These are phyloP conservation scores for Escallonia herrerae DNA, from an alignment of 129 eudicot species.

Conservation along the genomic window DNA sequence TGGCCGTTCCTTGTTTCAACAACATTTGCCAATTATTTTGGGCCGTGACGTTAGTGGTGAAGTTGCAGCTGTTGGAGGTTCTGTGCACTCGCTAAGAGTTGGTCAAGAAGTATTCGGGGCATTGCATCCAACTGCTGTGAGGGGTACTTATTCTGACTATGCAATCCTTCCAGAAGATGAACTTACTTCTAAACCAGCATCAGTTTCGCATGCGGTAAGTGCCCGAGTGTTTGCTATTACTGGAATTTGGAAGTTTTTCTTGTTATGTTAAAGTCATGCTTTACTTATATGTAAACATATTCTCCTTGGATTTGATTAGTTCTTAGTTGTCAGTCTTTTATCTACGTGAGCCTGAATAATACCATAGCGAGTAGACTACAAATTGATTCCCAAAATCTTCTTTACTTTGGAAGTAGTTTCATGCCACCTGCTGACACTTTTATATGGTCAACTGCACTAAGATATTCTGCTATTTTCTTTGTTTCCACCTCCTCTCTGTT, in stretches of 20 bases:
- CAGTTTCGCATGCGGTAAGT: constrained; percentile 78
- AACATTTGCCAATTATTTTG: constrained; percentile 75
- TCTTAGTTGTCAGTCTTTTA: background rate
- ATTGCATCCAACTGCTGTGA: constrained; percentile 91
- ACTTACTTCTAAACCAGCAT: constrained; percentile 56
- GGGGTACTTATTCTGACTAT: constrained; percentile 95
- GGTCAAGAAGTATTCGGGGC: constrained; percentile 96
- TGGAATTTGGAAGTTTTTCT: background rate
- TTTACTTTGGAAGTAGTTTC: constrained; percentile 1
- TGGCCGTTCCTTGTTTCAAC: constrained; percentile 77
- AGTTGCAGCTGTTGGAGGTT: constrained; percentile 72
- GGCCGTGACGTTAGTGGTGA: constrained; percentile 99
- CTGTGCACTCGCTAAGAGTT: constrained; percentile 61
- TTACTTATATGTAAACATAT: background rate
- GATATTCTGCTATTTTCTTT: too few species aligned
- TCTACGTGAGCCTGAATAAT: background rate
- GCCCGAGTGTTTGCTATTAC: constrained; percentile 14
- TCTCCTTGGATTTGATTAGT: background rate
- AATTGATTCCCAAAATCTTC: background rate
- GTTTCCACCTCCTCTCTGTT: background rate
- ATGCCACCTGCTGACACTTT: background rate
- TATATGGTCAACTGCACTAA: too few species aligned
- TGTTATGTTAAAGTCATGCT: background rate
- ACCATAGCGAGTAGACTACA: background rate
- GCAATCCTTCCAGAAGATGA: constrained; percentile 86